Conservation (phyloP, 768 basidiomycete genomes). For the Infundibulicybe gibba region DNA sequence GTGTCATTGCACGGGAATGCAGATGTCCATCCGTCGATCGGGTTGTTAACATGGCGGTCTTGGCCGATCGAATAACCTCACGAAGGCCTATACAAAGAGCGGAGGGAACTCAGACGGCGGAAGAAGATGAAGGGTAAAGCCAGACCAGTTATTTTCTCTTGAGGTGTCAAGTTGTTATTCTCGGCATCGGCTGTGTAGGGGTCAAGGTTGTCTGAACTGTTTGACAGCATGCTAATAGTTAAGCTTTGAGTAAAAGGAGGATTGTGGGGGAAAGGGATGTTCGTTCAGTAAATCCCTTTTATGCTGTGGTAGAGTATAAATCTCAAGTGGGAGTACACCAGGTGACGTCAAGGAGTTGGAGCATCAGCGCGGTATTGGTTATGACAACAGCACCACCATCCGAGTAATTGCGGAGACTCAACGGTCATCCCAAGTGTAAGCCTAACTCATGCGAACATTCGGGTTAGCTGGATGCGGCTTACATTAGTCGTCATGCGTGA, state of each 20-base stretch:
- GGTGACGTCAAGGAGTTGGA: too few relatives aligned
- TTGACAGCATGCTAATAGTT: constrained; percentile 14
- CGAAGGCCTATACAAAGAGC: constrained; percentile 52
- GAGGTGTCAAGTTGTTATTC: constrained; percentile 48
- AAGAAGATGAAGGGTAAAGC: neutral
- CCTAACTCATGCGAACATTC: too few relatives aligned
- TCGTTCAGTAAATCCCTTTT: neutral
- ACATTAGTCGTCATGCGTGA: neutral
- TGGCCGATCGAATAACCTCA: constrained; percentile 56
- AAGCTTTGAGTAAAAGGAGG: neutral
- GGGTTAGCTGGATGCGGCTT: neutral
- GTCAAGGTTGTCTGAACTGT: constrained; percentile 45
- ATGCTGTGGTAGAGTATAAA: too few relatives aligned
- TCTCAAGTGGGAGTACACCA: too few relatives aligned
- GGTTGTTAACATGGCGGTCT: constrained; percentile 77
- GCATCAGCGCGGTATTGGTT: too few relatives aligned
- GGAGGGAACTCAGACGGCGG: neutral
- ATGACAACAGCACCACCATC: too few relatives aligned
- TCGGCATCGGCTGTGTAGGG: constrained; percentile 69
- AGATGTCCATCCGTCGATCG: constrained; percentile 62
- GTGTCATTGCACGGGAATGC: constrained; percentile 81
- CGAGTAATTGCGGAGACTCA: too few relatives aligned
- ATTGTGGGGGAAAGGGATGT: neutral
- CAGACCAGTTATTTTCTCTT: constrained; percentile 67
- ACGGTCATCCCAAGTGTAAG: too few relatives aligned